Percentiles rank a stretch among this genome's conserved stretches.
Evolutionary conservation across 129 eudicot genomes (phyloP).

Genomic region (Lonicera japonica): DNA sequence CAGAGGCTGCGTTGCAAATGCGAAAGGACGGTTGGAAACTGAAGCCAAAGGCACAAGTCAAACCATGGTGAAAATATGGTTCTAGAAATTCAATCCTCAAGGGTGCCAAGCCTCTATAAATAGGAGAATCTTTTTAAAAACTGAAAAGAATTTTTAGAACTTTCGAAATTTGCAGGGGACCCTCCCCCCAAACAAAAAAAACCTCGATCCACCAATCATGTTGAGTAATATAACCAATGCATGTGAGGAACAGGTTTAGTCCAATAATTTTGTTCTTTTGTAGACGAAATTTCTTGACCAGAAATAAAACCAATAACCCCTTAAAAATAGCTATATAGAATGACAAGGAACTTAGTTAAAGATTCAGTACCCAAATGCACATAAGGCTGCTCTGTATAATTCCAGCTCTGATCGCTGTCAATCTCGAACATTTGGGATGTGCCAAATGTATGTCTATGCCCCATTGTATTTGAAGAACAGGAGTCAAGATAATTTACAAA

Average conservation of each 20-base stretch:
- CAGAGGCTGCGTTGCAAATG: too few species aligned
- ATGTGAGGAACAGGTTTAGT: not conserved
- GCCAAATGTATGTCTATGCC: constrained; percentile 49
- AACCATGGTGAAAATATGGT: too few species aligned
- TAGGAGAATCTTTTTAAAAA: too few species aligned
- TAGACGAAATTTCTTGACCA: not conserved
- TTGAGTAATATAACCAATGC: not conserved
- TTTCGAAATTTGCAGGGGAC: too few species aligned
- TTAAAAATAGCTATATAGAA: not conserved
- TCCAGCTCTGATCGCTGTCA: constrained; percentile 55
- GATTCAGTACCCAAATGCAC: constrained; percentile 38
- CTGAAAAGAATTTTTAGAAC: too few species aligned
- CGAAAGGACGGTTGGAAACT: too few species aligned
- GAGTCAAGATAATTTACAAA: constrained; percentile 4
- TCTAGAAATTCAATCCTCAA: too few species aligned
- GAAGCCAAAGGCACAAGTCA: too few species aligned
- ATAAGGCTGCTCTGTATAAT: constrained; percentile 41
- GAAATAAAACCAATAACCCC: not conserved
- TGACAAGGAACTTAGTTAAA: not conserved
- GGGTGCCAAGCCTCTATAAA: too few species aligned
- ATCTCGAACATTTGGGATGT: constrained; percentile 43
- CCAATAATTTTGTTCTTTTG: not conserved
- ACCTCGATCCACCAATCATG: not conserved
- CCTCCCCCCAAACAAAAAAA: not conserved
- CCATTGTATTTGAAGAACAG: constrained; percentile 33